Conservation (phyloP, 305 asterid genomes). For the Fraxinus sp. region DNA sequence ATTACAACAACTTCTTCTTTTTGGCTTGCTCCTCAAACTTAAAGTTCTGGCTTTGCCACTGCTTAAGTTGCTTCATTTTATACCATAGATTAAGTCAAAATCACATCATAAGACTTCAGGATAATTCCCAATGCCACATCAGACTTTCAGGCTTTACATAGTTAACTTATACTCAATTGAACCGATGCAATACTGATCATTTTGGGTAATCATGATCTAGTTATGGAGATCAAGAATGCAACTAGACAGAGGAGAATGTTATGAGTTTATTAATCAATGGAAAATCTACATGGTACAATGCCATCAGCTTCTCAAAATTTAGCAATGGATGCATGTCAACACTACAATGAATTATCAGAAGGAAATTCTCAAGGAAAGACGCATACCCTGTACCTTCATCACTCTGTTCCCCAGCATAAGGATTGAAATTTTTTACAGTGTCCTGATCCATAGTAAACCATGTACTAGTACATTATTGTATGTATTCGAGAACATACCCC, state of each 20-base stretch:
- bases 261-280: not conserved
- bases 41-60: not conserved
- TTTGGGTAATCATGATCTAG: not conserved
- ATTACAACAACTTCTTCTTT: not conserved
- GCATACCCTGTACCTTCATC: slow-evolving; percentile 96
- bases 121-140: not conserved
- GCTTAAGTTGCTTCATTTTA: not conserved
- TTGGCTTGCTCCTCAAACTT: not conserved
- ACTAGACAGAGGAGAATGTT: not conserved
- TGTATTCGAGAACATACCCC: not conserved
- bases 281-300: not conserved
- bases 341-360: not conserved
- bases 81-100: not conserved
- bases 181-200: not conserved
- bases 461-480: not conserved
- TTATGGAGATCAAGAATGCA: not conserved
- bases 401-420: slow-evolving; percentile 59
- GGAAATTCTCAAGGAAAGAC: slow-evolving; percentile 14
- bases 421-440: slow-evolving; percentile 75
- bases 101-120: not conserved
- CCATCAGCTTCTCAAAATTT: not conserved
- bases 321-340: not conserved
- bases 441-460: slow-evolving; percentile 51
- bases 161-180: not conserved
- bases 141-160: not conserved